phyloP scores from a whole-genome alignment of 441 rosid species.

The Hura crepitans region DNA sequence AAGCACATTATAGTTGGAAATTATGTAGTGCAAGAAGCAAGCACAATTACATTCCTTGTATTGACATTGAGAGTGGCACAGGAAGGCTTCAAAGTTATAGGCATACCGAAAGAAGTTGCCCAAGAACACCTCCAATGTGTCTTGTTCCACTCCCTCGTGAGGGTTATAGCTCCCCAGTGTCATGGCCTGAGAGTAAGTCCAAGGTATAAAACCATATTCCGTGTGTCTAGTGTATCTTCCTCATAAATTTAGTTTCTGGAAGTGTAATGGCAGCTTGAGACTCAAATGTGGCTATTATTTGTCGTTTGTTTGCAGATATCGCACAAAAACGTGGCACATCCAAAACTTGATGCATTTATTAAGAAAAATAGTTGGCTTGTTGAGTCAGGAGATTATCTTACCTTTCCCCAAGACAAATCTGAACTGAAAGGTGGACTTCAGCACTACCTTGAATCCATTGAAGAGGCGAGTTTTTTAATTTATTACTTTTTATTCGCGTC shows the following conservation, averaged over 20 bases:
- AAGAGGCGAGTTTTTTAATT: conserved; percentile 76
- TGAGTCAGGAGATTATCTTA: conserved; percentile 62
- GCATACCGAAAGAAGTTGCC: conserved; percentile 91
- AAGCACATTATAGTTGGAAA: conserved; percentile 77
- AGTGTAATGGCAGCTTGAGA: conserved; percentile 20
- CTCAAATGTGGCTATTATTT: conserved; percentile 21
- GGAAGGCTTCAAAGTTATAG: conserved; percentile 65
- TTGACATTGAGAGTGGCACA: conserved; percentile 61
- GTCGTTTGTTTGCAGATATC: conserved; percentile 49
- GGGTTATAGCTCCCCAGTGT: conserved; percentile 64
- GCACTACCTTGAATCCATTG: conserved; percentile 90
- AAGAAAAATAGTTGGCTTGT: conserved; percentile 75
- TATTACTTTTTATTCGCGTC: conserved; percentile 9
- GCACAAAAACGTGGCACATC: conserved; percentile 87
- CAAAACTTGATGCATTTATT: conserved; percentile 70
- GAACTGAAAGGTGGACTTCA: conserved; percentile 69
- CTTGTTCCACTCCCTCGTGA: conserved; percentile 84
- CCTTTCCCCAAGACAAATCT: conserved; percentile 74
- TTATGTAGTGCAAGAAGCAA: conserved; percentile 83
- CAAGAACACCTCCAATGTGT: conserved; percentile 67
- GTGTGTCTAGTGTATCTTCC: conserved; percentile 17
- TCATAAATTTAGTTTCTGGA: conserved; percentile 10
- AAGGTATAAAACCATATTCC: conserved; percentile 44
- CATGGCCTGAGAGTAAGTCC: conserved; percentile 78
- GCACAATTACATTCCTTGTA: conserved; percentile 93